Conservation (phyloP, 139 green algal genomes). For the Coelastrella sp. region DNA sequence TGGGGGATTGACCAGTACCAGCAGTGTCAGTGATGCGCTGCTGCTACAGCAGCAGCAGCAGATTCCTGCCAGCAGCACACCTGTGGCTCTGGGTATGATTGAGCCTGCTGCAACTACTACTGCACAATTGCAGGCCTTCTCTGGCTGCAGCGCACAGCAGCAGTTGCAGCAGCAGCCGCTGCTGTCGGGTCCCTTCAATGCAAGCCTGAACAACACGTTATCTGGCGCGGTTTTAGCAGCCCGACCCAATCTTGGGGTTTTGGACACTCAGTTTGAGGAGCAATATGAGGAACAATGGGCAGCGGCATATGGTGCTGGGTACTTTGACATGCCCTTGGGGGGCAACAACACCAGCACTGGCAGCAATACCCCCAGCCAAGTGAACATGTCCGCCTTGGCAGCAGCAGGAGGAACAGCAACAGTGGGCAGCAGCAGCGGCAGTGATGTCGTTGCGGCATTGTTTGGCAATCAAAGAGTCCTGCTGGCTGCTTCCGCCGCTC, state of each 20-base stretch:
- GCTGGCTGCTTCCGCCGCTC: not conserved
- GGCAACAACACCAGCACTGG: not conserved
- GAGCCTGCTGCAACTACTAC: not conserved
- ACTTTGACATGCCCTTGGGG: not conserved
- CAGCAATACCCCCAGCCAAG: not conserved
- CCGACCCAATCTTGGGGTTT: not conserved
- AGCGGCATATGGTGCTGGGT: not conserved
- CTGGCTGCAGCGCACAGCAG: not conserved
- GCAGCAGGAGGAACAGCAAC: not conserved
- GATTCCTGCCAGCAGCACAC: not conserved
- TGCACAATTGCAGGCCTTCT: not conserved
- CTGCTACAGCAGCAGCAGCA: not conserved
- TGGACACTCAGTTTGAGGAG: not conserved
- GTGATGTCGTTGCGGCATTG: not conserved
- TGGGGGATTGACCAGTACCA: not conserved
- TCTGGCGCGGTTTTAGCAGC: not conserved
- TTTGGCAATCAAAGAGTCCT: not conserved
- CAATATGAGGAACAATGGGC: not conserved
- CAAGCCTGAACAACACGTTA: not conserved
- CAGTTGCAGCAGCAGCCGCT: not conserved
- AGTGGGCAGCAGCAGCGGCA: not conserved
- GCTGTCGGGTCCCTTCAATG: not conserved
- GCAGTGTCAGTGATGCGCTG: not conserved
- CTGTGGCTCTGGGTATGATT: not conserved
- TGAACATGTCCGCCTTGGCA: not conserved